These are phyloP conservation scores for Penicillium concentricum DNA, from an alignment of 2,329 filamentous ascomycete species.

Conservation along the genomic window DNA sequence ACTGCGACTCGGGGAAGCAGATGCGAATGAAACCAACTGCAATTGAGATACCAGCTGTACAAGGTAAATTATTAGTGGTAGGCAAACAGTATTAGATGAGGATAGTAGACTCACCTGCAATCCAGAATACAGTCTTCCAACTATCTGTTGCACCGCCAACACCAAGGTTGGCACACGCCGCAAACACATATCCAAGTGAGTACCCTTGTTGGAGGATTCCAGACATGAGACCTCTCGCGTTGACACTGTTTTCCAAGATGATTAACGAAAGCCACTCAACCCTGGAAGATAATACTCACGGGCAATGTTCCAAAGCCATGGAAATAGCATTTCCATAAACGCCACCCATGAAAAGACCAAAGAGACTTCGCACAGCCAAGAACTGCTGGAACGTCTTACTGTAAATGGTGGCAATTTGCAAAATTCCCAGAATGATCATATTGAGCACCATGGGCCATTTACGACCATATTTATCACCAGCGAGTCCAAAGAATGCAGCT, in stretches of 20 bases:
- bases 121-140: conserved; percentile 78
- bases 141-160: conserved; percentile 56
- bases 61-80: background rate
- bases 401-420: conserved; percentile 79
- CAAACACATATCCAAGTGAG: conserved; percentile 75
- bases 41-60: conserved; percentile 33
- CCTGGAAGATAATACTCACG: conserved; percentile 31
- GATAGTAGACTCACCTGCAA: conserved; percentile 47
- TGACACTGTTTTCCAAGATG: conserved; percentile 32
- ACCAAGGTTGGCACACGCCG: conserved; percentile 68
- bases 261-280: background rate
- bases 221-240: conserved; percentile 75
- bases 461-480: conserved; percentile 74
- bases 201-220: conserved; percentile 82
- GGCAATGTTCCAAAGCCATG: conserved; percentile 74
- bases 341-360: conserved; percentile 78
- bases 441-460: conserved; percentile 80
- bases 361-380: conserved; percentile 69
- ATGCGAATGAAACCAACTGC: conserved; percentile 66
- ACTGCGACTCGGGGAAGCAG: conserved; percentile 70
- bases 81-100: background rate
- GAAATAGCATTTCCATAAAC: conserved; percentile 77
- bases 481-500: conserved; percentile 72
- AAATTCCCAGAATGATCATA: conserved; percentile 67
- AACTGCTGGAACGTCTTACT: conserved; percentile 69